phyloP scores from a whole-genome alignment of 2,329 filamentous ascomycete genomes.

The Xylaria polymorpha region DNA sequence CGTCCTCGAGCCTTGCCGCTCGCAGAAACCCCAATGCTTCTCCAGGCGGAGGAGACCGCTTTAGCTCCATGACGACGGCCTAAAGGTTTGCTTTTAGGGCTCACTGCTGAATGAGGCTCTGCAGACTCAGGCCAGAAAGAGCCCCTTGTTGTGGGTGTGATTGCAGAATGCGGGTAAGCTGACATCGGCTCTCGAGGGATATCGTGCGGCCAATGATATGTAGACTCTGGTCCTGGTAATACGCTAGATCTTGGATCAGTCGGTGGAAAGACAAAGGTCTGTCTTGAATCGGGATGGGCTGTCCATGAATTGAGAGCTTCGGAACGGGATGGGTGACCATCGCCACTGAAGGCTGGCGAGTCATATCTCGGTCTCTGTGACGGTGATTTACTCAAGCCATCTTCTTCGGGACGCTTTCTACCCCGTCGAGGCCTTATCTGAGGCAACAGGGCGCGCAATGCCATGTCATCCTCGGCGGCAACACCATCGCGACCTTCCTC shows the following conservation, averaged over 20 bases:
- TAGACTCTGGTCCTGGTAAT: conserved; percentile 50
- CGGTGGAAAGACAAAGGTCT: conserved; percentile 53
- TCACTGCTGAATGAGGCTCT: conserved; percentile 80
- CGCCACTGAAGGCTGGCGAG: conserved; percentile 52
- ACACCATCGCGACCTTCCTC: conserved; percentile 82
- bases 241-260: conserved; percentile 54
- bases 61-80: conserved; percentile 79
- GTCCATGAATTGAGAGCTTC: conserved; percentile 65
- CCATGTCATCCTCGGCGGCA: conserved; percentile 86
- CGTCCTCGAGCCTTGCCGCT: conserved; percentile 81
- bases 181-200: conserved; percentile 69
- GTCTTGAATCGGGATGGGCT: conserved; percentile 57
- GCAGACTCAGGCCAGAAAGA: conserved; percentile 65
- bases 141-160: conserved; percentile 71
- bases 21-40: conserved; percentile 69
- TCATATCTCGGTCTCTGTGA: conserved; percentile 73
- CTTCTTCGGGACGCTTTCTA: conserved; percentile 72
- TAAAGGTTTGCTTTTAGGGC: conserved; percentile 62
- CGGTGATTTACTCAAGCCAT: conserved; percentile 61
- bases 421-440: conserved; percentile 74
- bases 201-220: conserved; percentile 63
- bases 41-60: conserved; percentile 92
- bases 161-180: conserved; percentile 81
- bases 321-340: conserved; percentile 58
- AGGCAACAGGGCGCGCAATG: conserved; percentile 83